Percentiles rank a stretch among this genome's conserved stretches.
Evolutionary conservation across 495 filamentous ascomycete genomes (phyloP).

Genomic region (Chaetomium tenue): DNA sequence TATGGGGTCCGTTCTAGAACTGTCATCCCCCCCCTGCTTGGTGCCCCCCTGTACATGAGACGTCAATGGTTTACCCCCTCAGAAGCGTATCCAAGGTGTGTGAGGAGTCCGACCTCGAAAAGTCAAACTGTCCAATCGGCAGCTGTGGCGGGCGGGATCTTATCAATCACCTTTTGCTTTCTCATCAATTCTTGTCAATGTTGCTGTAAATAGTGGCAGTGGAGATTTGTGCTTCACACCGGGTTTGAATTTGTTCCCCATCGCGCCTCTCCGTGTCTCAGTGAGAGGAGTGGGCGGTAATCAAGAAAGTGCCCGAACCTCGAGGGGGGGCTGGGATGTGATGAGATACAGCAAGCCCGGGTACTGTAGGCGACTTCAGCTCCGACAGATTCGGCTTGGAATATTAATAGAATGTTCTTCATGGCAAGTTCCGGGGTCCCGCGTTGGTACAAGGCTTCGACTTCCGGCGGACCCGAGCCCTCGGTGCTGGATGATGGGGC

Average conservation of each 20-base stretch:
- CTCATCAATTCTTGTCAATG: constrained; percentile 2
- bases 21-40: not conserved
- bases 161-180: not conserved
- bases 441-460: constrained; percentile 2
- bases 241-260: not conserved
- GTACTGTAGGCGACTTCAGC: constrained; percentile 2
- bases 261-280: constrained; percentile 3
- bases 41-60: not conserved
- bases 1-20: constrained; percentile 7
- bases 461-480: constrained; percentile 12
- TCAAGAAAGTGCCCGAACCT: no score
- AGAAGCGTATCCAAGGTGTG: not conserved
- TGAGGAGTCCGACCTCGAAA: not conserved
- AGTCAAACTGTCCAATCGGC: not conserved
- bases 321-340: not conserved
- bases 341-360: not conserved
- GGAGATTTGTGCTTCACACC: constrained; percentile 8
- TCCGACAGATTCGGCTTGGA: not conserved
- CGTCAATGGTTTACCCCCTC: not conserved
- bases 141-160: not conserved
- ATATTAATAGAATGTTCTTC: constrained; percentile 17
- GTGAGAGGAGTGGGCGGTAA: not conserved
- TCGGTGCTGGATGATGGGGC: constrained; percentile 17
- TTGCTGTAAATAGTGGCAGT: not conserved
- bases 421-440: not conserved